Base-by-base conservation (phyloP, 345 rosid species). In the Euphorbia lathyris region DNA sequence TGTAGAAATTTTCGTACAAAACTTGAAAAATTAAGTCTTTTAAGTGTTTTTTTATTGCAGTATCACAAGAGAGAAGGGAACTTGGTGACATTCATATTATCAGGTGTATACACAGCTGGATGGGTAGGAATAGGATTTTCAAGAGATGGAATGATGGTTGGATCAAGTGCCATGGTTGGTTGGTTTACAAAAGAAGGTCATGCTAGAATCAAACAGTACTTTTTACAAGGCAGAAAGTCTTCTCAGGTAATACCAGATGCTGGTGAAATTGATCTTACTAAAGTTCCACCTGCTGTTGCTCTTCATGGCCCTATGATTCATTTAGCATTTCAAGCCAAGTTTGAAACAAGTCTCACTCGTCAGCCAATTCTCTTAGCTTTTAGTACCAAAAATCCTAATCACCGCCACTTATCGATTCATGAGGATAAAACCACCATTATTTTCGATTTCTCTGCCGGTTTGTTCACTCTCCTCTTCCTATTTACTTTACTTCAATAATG, bases 81-180 rank as follows among this genome's bases (percentile, higher is more conserved):
- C 65, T 79, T 84, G 17, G 76, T 86, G 83, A 94, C 96, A 6
- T 85, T 88, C 14, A 76, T 94, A 68, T 25, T 88, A 50, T 91
- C 97, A 1, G 97, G 90, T 20, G 52, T 84, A n/a, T 94, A 91
- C 72, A 91, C 97, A 0, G 86, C 86, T 11, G 98, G 98, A 12
- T 91, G 98, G 98, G 95, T 90, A 9, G 93, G 97, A 13, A 85
- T 94, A 0, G 98, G 97, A 8, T 94, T 91, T 75, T 94, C 97
- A 0, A 87, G 65, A 76, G 89, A 90, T 34, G 97, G 98, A n/a
- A 79, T 75, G 84, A 94, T 94, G 98, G 80, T 80, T 23, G 98
- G 98, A 30, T 90, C 97, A 1, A 94, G 93, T 65, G 95, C 96
- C 8, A 88, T 91, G 90, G 84, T 88, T 11, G 97, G 98, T 9